Evolutionary conservation across 345 rosid genomes (phyloP), one percentile per base, ranked within the genome.

Genomic region (Heritiera littoralis): DNA sequence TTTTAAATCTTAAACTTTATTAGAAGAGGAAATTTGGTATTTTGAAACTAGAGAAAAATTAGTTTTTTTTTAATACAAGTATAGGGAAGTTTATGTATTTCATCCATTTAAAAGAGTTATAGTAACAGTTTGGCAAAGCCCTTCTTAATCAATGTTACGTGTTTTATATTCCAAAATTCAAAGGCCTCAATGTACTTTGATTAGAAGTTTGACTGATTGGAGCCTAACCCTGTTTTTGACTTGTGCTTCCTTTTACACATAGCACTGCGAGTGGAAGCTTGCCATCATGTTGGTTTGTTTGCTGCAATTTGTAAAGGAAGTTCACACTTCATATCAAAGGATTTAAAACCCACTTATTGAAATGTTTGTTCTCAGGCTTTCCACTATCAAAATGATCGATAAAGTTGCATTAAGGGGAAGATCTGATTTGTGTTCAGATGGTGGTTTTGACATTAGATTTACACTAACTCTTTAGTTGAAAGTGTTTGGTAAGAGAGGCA

Each of bases 161-260:
- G 3, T 35, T 35, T 35, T 9, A 41, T 41, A 41, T 41, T 41
- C 28, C 28, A 23, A 23, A 23, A 23, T 23, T 41, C 43, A 41
- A 41, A 41, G 5, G 43, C 43, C 43, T 3, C 6, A 41, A 14
- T 15, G 9, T 70, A 30, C 49, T 14, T 52, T 52, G 28, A 15
- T 72, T 23, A 51, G 23, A 54, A 52, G 11, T 20, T 17, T 9
- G 46, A 72, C 6, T 4, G 17, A 52, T 15, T 32, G 45, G 38
- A 72, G 75, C 61, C 61, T 32, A 52, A 32, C 75, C 61, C 12
- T 32, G 28, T 8, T 72, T 18, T 72, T 72, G 60, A 71, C 61
- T 17, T 72, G 2, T 20, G 7, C 15, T 20, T n/a, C 3, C 11
- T 9, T 46, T 12, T 23, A 66, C 51, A 11, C 38, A 6, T 52